Evolutionary conservation across 2,329 filamentous ascomycete genomes (phyloP), one percentile per base, ranked within the genome.

Genomic region (Fusarium sp.): DNA sequence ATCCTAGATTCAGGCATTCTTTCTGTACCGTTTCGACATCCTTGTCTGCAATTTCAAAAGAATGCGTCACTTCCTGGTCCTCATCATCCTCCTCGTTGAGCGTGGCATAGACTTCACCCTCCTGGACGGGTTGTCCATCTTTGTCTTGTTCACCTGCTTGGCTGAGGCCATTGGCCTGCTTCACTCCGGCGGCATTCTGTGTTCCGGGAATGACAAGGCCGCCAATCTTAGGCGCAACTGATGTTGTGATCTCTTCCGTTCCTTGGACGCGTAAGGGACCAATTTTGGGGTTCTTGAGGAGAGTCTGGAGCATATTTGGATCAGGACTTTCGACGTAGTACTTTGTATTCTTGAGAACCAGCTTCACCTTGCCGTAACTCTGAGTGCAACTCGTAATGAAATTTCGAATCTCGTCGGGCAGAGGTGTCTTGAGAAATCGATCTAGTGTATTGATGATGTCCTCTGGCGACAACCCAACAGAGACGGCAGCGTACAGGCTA

Each of bases 261-360:
- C 89, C 90, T 70, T 97, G 92, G 7, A 97, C 89, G 63, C 95
- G 90, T 59, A 94, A 90, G 23, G 91, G 89, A 1, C 93, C 92
- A 65, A 99, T 97, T 58, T 93, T 89, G 19, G 90, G 87, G 80
- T 98, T 95, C 78, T 93, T 91, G 39, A 98, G 86, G n/a, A 98
- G 86, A 78, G 89, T 92, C 81, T 97, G 94, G 63, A 98, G 86
- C 79, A 98, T 93, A 16, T 91, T 87, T 18, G 94, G 92, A 80
- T 98, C 95, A 25, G 93, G 92, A 77, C 93, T 98, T 82, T 99
- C 96, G 69, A 98, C 91, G 76, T 93, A 98, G 82, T 97, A 98
- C 73, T 94, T 93, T 70, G 95, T 98, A 77, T 98, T 93, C 81
- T 97, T 97, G 71, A 98, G 83, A 48, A 98, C 96, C 59, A 98